Evolutionary conservation across 2,329 filamentous ascomycete genomes (phyloP).

Genomic region (Catunica adiposa): DNA sequence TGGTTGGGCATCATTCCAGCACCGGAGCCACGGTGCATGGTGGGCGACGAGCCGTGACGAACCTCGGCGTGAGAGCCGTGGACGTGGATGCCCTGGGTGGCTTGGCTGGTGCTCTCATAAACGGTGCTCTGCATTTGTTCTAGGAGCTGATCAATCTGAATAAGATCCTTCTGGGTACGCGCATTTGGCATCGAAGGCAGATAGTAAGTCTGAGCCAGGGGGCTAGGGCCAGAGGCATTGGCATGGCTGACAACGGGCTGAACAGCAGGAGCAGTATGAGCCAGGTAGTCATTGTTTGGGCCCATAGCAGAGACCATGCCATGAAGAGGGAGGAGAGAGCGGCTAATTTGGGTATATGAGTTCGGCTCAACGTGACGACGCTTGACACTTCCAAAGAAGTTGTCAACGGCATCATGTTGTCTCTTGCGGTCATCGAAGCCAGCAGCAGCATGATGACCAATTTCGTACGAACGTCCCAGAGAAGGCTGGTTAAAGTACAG

Average conservation of each 20-base stretch:
- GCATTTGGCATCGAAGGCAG: constrained; percentile 75
- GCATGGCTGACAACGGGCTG: constrained; percentile 35
- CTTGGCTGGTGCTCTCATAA: constrained; percentile 77
- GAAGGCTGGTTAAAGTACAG: constrained; percentile 61
- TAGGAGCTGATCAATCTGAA: constrained; percentile 87
- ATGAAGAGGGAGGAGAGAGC: constrained; percentile 70
- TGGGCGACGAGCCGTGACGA: constrained; percentile 38
- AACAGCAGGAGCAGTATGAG: constrained; percentile 26
- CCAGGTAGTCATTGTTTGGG: constrained; percentile 39
- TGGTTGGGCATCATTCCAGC: constrained; percentile 18
- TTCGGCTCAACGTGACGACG: constrained; percentile 75
- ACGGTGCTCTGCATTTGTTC: constrained; percentile 94
- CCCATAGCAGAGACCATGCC: constrained; percentile 48
- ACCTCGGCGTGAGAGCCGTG: constrained; percentile 50
- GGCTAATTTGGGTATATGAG: constrained; percentile 83
- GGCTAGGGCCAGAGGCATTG: constrained; percentile 33
- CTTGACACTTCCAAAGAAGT: constrained; percentile 89
- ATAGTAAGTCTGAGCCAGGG: constrained; percentile 58
- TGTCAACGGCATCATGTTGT: constrained; percentile 73
- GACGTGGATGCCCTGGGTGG: constrained; percentile 63
- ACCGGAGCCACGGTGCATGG: constrained; percentile 22
- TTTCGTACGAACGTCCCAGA: constrained; percentile 25
- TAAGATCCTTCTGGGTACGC: constrained; percentile 80
- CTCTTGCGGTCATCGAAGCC: constrained; percentile 61
- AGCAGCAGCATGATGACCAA: constrained; percentile 19